A percentile compares a stretch with the other conserved stretches of the same genome.
Evolutionary conservation across 2,329 filamentous ascomycete genomes (phyloP).

Genomic region (Tolypocladium album): DNA sequence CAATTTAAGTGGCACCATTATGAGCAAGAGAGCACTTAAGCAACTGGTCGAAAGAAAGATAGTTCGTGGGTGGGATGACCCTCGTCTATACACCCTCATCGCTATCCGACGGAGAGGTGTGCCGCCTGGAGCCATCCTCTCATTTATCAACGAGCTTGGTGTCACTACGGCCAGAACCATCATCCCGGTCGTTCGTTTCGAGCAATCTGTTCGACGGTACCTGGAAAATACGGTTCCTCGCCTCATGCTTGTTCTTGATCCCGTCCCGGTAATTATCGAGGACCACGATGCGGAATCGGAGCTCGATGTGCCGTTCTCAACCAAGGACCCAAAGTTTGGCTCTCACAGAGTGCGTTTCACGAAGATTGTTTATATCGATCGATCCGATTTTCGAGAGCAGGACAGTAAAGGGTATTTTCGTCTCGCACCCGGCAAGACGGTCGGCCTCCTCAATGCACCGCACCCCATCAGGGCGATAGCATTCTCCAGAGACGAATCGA

Average conservation of each 20-base stretch:
- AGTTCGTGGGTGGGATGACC: constrained; percentile 86
- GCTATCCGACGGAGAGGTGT: constrained; percentile 75
- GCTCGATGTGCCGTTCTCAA: constrained; percentile 67
- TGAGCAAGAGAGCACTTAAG: constrained; percentile 76
- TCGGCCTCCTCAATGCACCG: constrained; percentile 63
- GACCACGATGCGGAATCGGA: constrained; percentile 51
- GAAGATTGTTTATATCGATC: constrained; percentile 75
- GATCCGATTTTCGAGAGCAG: constrained; percentile 66
- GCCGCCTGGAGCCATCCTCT: constrained; percentile 77
- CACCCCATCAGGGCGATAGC: constrained; percentile 60
- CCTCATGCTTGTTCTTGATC: constrained; percentile 82
- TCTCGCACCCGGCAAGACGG: constrained; percentile 64
- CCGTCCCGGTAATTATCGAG: constrained; percentile 71
- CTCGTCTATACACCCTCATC: constrained; percentile 81
- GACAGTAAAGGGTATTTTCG: constrained; percentile 72
- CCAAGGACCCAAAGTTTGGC: constrained; percentile 64
- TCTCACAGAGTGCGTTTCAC: constrained; percentile 54
- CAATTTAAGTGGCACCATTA: constrained; percentile 75
- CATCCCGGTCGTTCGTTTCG: constrained; percentile 74
- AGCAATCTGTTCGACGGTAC: constrained; percentile 74
- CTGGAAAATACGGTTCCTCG: constrained; percentile 82
- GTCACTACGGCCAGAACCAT: constrained; percentile 74
- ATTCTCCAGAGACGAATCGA: constrained; percentile 55
- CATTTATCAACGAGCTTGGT: constrained; percentile 84
- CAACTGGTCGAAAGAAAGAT: constrained; percentile 65